Percentiles rank a stretch among this genome's conserved stretches.
phyloP scores from a whole-genome alignment of 306 rosid genomes.

The Quillaja saponaria region DNA sequence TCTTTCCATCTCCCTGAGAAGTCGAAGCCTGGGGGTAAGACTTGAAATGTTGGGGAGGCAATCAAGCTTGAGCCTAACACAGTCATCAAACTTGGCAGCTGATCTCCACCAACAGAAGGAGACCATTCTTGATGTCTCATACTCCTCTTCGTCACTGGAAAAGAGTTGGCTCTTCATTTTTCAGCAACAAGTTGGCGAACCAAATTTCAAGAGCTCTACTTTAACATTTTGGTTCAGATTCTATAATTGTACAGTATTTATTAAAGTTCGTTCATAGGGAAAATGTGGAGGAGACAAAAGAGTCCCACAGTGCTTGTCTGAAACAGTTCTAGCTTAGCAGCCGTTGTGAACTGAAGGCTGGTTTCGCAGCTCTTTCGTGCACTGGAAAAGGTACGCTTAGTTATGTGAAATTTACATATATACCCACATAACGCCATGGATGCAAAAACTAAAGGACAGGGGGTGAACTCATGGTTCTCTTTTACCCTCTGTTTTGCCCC shows the following conservation, averaged over 20 bases:
- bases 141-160: conserved; percentile 31
- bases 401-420: too few relatives aligned
- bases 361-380: background rate
- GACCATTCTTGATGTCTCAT: conserved; percentile 6
- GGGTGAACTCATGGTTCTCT: too few relatives aligned
- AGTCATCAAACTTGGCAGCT: conserved; percentile 32
- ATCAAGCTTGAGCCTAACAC: conserved; percentile 22
- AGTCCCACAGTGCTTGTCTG: too few relatives aligned
- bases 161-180: conserved; percentile 26
- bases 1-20: conserved; percentile 45
- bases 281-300: background rate
- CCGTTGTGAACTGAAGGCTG: background rate
- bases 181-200: background rate
- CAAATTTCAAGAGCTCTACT: too few relatives aligned
- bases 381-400: too few relatives aligned
- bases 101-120: conserved; percentile 44
- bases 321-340: too few relatives aligned
- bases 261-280: too few relatives aligned
- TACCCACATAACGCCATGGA: too few relatives aligned
- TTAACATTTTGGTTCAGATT: too few relatives aligned
- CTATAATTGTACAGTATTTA: too few relatives aligned
- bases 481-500: too few relatives aligned
- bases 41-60: conserved; percentile 27
- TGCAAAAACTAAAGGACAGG: too few relatives aligned
- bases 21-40: conserved; percentile 28